Conservation (phyloP, 176 grass and related monocot genomes). For the Aegilops longissima region DNA sequence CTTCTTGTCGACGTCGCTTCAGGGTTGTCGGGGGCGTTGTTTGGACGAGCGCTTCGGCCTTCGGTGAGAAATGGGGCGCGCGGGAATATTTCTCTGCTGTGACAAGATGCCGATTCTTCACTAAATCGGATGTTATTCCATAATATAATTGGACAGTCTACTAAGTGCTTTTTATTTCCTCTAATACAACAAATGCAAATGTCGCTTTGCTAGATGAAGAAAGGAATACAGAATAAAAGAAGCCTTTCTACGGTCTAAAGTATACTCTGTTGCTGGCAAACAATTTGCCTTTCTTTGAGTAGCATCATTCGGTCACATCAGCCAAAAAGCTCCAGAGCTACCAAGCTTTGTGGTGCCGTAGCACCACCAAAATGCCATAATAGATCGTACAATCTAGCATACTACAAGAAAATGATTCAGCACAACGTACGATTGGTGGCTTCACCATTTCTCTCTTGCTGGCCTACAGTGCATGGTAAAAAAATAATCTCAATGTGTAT, state of each 20-base stretch:
- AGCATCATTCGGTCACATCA: background rate
- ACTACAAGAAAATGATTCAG: no score
- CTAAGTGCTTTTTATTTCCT: background rate
- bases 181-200: background rate
- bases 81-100: constrained; percentile 1
- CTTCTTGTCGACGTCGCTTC: background rate
- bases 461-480: no score
- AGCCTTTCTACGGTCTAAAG: background rate
- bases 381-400: no score
- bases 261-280: constrained; percentile 7
- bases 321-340: background rate
- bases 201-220: background rate
- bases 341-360: no score
- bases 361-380: no score
- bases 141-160: background rate
- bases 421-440: no score
- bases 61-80: background rate
- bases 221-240: background rate
- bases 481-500: no score
- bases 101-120: background rate
- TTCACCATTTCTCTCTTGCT: no score
- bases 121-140: background rate
- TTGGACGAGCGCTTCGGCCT: constrained; percentile 13
- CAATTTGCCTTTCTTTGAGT: background rate
- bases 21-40: background rate